These are phyloP conservation scores for Fusarium sp. DNA, from an alignment of 2,329 filamentous ascomycete species.

Conservation along the genomic window DNA sequence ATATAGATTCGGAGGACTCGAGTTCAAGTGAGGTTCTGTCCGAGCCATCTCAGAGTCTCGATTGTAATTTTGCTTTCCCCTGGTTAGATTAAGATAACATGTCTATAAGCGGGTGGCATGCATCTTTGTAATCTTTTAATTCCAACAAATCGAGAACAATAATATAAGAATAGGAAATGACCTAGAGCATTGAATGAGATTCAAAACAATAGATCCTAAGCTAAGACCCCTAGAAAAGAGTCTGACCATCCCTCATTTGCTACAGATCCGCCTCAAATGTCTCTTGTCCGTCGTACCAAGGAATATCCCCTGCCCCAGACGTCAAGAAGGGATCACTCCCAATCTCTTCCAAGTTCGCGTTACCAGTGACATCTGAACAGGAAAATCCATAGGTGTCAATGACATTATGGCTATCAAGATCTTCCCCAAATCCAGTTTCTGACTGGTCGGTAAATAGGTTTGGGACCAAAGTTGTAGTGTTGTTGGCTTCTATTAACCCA, in stretches of 20 bases:
- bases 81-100: not conserved
- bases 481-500: not conserved
- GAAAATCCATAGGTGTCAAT: not conserved
- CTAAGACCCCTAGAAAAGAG: not conserved
- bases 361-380: rapidly evolving
- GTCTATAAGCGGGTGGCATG: not conserved
- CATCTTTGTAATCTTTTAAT: no score
- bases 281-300: not conserved
- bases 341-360: rapidly evolving
- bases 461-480: not conserved
- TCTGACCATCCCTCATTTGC: not conserved
- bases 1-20: not conserved
- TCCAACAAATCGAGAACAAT: not conserved
- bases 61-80: not conserved
- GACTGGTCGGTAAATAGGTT: not conserved
- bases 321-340: not conserved
- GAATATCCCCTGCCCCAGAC: not conserved
- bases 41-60: not conserved
- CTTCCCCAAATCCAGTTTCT: not conserved
- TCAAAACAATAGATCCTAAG: rapidly evolving
- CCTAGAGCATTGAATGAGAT: rapidly evolving
- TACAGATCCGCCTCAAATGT: rapidly evolving
- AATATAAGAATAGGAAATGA: not conserved
- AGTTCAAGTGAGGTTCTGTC: not conserved
- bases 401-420: rapidly evolving